Base-by-base conservation (phyloP, 2,329 filamentous ascomycete species). In the Fusarium nygamai region DNA sequence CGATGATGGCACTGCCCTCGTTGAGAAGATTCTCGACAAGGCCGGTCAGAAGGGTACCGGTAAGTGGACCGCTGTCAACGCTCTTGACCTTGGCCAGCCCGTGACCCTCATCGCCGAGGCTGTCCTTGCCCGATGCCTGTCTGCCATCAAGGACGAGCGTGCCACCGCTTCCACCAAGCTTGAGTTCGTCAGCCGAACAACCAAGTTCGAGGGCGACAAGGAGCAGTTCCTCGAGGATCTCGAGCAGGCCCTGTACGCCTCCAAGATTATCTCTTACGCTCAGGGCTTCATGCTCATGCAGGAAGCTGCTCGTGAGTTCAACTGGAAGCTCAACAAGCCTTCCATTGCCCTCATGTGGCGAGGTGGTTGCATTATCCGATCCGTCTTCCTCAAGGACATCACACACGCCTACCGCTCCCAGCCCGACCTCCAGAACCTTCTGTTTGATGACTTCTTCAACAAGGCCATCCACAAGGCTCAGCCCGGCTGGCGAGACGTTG, bases 251-350 rank as follows among this genome's bases (percentile, higher is more conserved):
- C 92, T 99, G 72, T 99, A 99, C 84, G 96, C 96, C 78, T 98
- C 96, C 82, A 99, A 99, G 93, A 99, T 99, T 84, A 98, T 99
- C 86, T 99, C 96, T 27, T 99, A 99, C 84, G 95, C 96, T 77
- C 96, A 99, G 88, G 96, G 96, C 84, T 99, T 99, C 91, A 98
- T 98, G 96, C 91, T 99, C 82, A 98, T 99, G 91, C 96, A 98
- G 88, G 93, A 97, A 94, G 96, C 96, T 79, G 96, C 96, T 85
- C 95, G 93, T 86, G 94, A 98, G 85, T 99, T 97, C 88, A 86
- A 87, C 80, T 99, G 96, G 96, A 98, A 98, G 91, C 93, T 99
- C 80, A 98, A 99, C 93, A 98, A 98, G 93, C 96, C 96, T 77
- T 98, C 97, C 80, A 99, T 99, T 82, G 96, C 96, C 80, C 93